Evolutionary conservation across 1,284 basidiomycete species (phyloP).

Genomic region (Irpex rosettiformis): DNA sequence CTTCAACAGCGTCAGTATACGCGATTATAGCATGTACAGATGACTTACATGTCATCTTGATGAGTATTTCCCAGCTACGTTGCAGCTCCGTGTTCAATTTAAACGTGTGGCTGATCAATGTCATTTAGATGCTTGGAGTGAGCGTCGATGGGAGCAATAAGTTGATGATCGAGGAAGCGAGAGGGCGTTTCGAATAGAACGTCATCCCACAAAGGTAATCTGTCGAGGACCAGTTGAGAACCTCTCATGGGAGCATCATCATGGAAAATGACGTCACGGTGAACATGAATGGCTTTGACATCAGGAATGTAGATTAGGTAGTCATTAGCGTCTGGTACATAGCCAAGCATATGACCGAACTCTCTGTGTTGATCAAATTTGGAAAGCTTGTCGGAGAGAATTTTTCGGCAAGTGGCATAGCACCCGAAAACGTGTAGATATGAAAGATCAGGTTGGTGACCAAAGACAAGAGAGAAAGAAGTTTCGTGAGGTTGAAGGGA

Average conservation of each 20-base stretch:
- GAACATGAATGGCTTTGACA: not conserved
- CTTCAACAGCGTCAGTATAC: too few species aligned
- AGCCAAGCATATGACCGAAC: not conserved
- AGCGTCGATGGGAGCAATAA: too few species aligned
- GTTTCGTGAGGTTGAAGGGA: not conserved
- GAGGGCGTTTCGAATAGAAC: too few species aligned
- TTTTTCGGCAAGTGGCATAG: not conserved
- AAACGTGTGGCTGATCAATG: too few species aligned
- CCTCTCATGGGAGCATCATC: not conserved
- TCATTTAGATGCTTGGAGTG: too few species aligned
- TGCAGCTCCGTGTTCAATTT: too few species aligned
- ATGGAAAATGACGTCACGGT: not conserved
- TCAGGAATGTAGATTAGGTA: not conserved
- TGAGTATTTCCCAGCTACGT: too few species aligned
- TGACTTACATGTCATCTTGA: too few species aligned
- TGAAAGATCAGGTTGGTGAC: not conserved
- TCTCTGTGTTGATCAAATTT: not conserved
- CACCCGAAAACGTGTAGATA: not conserved
- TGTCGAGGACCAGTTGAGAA: too few species aligned
- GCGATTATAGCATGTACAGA: too few species aligned
- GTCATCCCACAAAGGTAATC: too few species aligned
- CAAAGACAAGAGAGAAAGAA: not conserved
- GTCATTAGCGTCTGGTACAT: not conserved
- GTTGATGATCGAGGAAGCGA: too few species aligned
- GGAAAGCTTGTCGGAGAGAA: not conserved